These are phyloP conservation scores for Trifolium pratense DNA, from an alignment of 306 rosid genomes.

Conservation along the genomic window DNA sequence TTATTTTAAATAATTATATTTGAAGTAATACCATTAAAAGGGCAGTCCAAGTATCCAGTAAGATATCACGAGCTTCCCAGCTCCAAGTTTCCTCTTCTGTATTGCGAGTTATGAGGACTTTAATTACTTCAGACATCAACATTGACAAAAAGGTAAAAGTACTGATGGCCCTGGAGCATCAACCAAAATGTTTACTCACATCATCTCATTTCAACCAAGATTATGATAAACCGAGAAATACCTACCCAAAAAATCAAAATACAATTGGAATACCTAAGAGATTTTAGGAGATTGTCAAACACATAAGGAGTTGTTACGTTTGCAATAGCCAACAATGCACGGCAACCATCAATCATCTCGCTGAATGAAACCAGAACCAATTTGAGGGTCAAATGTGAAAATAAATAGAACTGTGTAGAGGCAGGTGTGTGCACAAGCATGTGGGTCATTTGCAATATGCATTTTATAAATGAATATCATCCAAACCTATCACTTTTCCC, in stretches of 20 bases:
- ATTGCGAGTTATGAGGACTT: slow-evolving; percentile 66
- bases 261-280: slow-evolving; percentile 57
- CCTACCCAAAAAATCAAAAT: slow-evolving; percentile 24
- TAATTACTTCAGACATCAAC: slow-evolving; percentile 84
- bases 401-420: slow-evolving; percentile 17
- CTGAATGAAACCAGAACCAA: slow-evolving; percentile 58
- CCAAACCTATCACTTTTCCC: slow-evolving; percentile 90
- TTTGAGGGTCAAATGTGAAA: slow-evolving; percentile 39
- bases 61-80: slow-evolving; percentile 91
- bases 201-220: slow-evolving; percentile 31
- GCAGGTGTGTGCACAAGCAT: slow-evolving; percentile 24
- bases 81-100: slow-evolving; percentile 91
- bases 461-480: slow-evolving; percentile 36
- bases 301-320: slow-evolving; percentile 68
- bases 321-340: slow-evolving; percentile 88
- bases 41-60: slow-evolving; percentile 89
- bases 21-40: slow-evolving; percentile 71
- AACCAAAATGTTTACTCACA: slow-evolving; percentile 41
- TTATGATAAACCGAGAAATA: slow-evolving; percentile 30
- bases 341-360: slow-evolving; percentile 97
- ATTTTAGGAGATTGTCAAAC: slow-evolving; percentile 76
- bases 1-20: slow-evolving; percentile 28
- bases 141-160: slow-evolving; percentile 73
- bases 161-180: slow-evolving; percentile 71
- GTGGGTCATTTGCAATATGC: slow-evolving; percentile 14